These are phyloP conservation scores for Claviceps digitariae DNA, from an alignment of 2,329 filamentous ascomycete species.

Conservation along the genomic window DNA sequence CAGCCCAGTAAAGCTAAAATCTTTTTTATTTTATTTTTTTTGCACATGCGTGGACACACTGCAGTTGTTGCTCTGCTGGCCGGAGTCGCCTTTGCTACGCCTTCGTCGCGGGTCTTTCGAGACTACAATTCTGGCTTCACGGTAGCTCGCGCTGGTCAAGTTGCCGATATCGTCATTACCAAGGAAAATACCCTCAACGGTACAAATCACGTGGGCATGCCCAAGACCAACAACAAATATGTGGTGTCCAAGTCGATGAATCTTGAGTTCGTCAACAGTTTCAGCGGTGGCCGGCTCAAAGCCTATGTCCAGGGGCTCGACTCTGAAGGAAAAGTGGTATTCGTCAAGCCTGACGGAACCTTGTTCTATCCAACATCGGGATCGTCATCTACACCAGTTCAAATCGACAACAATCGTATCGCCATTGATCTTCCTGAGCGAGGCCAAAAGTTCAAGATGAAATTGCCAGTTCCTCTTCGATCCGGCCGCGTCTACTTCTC, in stretches of 20 bases:
- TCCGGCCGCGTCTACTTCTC: slow-evolving; percentile 33
- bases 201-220: slow-evolving; percentile 13
- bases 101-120: slow-evolving; percentile 1
- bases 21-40: neutral
- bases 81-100: slow-evolving; percentile 9
- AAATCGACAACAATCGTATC: slow-evolving; percentile 22
- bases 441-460: slow-evolving; percentile 25
- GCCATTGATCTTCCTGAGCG: slow-evolving; percentile 27
- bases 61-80: slow-evolving; percentile 10
- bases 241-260: slow-evolving; percentile 10
- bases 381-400: slow-evolving; percentile 20
- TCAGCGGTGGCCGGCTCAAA: slow-evolving; percentile 23
- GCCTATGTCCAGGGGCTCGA: slow-evolving; percentile 34
- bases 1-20: neutral
- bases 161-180: slow-evolving; percentile 21
- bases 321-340: slow-evolving; percentile 24
- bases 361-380: slow-evolving; percentile 29
- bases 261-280: slow-evolving; percentile 29
- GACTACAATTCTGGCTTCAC: slow-evolving; percentile 14
- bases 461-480: slow-evolving; percentile 24
- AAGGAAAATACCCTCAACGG: slow-evolving; percentile 26
- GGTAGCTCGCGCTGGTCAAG: slow-evolving; percentile 16
- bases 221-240: neutral
- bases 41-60: neutral
- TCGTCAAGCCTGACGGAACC: slow-evolving; percentile 26